Evolutionary conservation across 1,284 basidiomycete genomes (phyloP).

Genomic region (Vanrija sp.): DNA sequence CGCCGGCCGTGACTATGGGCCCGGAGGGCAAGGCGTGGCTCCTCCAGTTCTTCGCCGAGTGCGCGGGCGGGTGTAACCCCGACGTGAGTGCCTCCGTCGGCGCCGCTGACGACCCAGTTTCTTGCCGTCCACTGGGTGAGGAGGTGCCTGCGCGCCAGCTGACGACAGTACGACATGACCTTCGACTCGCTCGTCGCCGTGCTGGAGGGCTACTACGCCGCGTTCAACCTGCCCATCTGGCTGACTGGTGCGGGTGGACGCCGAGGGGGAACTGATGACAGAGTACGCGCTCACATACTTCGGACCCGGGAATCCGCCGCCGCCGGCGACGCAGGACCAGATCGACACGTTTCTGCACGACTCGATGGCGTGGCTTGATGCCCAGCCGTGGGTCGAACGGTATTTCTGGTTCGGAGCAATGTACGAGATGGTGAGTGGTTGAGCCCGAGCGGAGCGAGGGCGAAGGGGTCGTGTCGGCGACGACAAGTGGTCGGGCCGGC

Average conservation of each 20-base stretch:
- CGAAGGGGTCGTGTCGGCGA: background rate
- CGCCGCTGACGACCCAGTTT: slow-evolving; percentile 22
- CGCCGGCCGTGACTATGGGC: slow-evolving; percentile 51
- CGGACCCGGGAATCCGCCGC: too few species aligned
- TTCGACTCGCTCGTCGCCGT: slow-evolving; percentile 56
- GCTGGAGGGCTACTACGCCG: slow-evolving; percentile 55
- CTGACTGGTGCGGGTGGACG: slow-evolving; percentile 64
- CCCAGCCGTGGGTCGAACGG: slow-evolving; percentile 51
- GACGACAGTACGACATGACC: slow-evolving; percentile 59
- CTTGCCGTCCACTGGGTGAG: slow-evolving; percentile 49
- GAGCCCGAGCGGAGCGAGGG: too few species aligned
- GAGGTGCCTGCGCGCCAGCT: background rate
- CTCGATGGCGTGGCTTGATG: slow-evolving; percentile 51
- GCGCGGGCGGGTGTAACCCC: slow-evolving; percentile 49
- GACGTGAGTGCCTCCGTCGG: slow-evolving; percentile 23
- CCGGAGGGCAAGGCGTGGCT: slow-evolving; percentile 52
- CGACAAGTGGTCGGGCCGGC: too few species aligned
- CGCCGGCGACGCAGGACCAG: slow-evolving; percentile 47
- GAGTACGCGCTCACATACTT: slow-evolving; percentile 27
- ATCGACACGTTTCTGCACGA: slow-evolving; percentile 51
- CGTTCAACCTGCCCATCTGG: slow-evolving; percentile 57
- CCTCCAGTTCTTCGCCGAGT: slow-evolving; percentile 48
- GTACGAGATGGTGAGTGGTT: slow-evolving; percentile 35
- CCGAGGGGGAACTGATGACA: slow-evolving; percentile 52
- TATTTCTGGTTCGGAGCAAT: slow-evolving; percentile 56